phyloP scores from a whole-genome alignment of 1,139 yeast genomes.

The Geotrichum histeridarum region DNA sequence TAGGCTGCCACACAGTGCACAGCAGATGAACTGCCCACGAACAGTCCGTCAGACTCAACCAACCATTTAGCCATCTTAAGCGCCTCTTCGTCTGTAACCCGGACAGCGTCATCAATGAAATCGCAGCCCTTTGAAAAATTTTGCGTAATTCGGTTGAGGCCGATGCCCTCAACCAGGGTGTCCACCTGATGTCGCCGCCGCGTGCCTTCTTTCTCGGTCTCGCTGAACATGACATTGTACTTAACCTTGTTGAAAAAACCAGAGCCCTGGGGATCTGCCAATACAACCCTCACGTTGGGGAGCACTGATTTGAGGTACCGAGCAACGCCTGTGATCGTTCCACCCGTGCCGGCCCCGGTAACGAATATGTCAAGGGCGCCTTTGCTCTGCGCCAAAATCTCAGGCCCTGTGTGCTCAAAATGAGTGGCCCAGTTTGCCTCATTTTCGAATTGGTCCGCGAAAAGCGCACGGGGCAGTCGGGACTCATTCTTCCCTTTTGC shows the following conservation, averaged over 20 bases:
- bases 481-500: not conserved
- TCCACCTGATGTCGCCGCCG: constrained; percentile 95
- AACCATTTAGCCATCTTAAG: constrained; percentile 80
- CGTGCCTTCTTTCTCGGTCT: constrained; percentile 85
- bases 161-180: constrained; percentile 90
- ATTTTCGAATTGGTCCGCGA: constrained; percentile 95
- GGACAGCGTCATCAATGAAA: constrained; percentile 68
- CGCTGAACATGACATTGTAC: constrained; percentile 88
- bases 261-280: constrained; percentile 96
- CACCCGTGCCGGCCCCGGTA: constrained; percentile 70
- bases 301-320: constrained; percentile 51
- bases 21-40: constrained; percentile 88
- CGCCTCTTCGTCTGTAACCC: constrained; percentile 78
- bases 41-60: constrained; percentile 78
- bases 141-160: constrained; percentile 77
- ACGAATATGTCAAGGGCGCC: constrained; percentile 66
- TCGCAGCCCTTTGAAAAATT: constrained; percentile 62
- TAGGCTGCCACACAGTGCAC: constrained; percentile 90
- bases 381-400: constrained; percentile 65
- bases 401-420: constrained; percentile 84
- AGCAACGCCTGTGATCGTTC: constrained; percentile 87
- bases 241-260: constrained; percentile 83
- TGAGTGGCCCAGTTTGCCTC: constrained; percentile 86
- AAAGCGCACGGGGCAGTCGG: constrained; percentile 49
- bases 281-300: constrained; percentile 38